Percentiles rank a stretch among this genome's conserved stretches.
These are phyloP conservation scores for Tricladium varicosporioides DNA, from an alignment of 2,329 filamentous ascomycete genomes.

Conservation along the genomic window DNA sequence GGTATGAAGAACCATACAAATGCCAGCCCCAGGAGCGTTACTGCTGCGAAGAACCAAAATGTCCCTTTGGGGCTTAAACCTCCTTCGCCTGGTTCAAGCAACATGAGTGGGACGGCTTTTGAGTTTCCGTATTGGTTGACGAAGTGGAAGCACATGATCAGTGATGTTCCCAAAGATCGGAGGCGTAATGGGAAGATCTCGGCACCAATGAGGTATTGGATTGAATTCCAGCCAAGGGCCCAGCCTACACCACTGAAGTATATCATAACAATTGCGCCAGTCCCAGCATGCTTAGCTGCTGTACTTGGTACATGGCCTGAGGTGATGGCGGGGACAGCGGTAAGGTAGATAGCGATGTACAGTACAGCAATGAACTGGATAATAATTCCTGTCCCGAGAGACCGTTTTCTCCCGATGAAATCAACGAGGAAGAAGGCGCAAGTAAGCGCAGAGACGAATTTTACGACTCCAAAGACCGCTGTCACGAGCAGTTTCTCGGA, in stretches of 20 bases:
- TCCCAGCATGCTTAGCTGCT: slow-evolving; percentile 11
- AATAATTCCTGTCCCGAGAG: slow-evolving; percentile 38
- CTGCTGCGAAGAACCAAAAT: slow-evolving; percentile 44
- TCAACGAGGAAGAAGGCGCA: slow-evolving; percentile 59
- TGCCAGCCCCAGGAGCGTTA: slow-evolving; percentile 34
- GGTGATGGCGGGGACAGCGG: slow-evolving; percentile 35
- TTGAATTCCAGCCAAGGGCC: slow-evolving; percentile 45
- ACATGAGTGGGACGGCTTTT: slow-evolving; percentile 72
- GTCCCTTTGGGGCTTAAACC: slow-evolving; percentile 34
- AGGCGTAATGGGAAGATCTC: slow-evolving; percentile 40
- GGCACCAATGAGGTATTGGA: slow-evolving; percentile 59
- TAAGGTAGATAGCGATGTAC: slow-evolving; percentile 40
- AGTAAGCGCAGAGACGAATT: slow-evolving; percentile 53
- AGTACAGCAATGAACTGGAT: slow-evolving; percentile 39
- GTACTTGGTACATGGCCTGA: slow-evolving; percentile 1
- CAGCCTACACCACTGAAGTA: slow-evolving; percentile 65
- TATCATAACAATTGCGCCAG: slow-evolving; percentile 66
- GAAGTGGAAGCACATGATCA: slow-evolving; percentile 50
- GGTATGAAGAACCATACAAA: slow-evolving; percentile 45
- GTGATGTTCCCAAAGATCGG: slow-evolving; percentile 24
- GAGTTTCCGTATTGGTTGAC: slow-evolving; percentile 77
- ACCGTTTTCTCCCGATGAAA: slow-evolving; percentile 52
- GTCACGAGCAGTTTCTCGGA: slow-evolving; percentile 56
- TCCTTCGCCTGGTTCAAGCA: slow-evolving; percentile 45
- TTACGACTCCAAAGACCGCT: slow-evolving; percentile 56